Evolutionary conservation across 345 rosid genomes (phyloP).

Genomic region (Conringia planisiliqua): DNA sequence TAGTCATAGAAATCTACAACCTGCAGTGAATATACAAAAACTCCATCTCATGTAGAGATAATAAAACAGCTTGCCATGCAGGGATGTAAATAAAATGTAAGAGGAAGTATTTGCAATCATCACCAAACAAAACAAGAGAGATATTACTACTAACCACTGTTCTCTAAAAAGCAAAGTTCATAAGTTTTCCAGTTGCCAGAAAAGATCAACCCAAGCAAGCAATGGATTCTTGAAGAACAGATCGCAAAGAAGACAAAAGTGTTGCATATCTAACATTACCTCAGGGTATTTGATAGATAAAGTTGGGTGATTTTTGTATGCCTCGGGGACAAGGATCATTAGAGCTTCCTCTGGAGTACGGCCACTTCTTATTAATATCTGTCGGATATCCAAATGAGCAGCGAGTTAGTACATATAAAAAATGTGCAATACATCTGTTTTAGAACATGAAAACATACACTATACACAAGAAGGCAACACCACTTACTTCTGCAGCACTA

Average conservation of each 20-base stretch:
- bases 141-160: background rate
- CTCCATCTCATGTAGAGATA: background rate
- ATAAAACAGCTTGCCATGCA: background rate
- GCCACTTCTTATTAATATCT: constrained; percentile 94
- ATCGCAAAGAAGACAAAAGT: background rate
- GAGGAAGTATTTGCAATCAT: background rate
- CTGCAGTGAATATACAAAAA: constrained; percentile 34
- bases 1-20: constrained; percentile 91
- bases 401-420: background rate
- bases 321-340: constrained; percentile 99
- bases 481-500: constrained; percentile 90
- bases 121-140: background rate
- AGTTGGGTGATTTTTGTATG: constrained; percentile 96
- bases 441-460: background rate
- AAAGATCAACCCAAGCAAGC: background rate
- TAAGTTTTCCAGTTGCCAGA: background rate
- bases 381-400: background rate
- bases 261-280: constrained; percentile 38
- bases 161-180: background rate
- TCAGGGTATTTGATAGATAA: constrained; percentile 82
- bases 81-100: background rate
- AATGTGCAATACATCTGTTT: background rate
- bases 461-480: background rate
- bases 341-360: constrained; percentile 86
- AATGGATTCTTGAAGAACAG: background rate